These are phyloP conservation scores for Lunularia cruciata DNA, from an alignment of 225 moss, liverwort and hornwort genomes.

Conservation along the genomic window DNA sequence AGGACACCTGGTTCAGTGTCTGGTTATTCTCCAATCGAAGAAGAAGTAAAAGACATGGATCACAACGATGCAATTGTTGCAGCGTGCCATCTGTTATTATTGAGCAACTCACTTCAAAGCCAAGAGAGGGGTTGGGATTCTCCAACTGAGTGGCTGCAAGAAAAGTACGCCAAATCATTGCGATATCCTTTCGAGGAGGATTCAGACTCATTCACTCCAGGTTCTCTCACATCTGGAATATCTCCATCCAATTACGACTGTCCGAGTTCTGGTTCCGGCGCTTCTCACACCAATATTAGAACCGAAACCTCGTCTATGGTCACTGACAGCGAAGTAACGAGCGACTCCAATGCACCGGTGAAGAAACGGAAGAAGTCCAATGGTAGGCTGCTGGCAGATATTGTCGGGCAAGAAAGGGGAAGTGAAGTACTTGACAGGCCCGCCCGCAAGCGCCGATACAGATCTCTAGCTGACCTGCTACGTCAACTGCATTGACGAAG, in stretches of 20 bases:
- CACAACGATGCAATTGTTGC: slow-evolving; percentile 20
- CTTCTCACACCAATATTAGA: not conserved
- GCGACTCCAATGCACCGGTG: not conserved
- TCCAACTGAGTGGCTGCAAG: not conserved
- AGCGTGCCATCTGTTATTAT: slow-evolving; percentile 22
- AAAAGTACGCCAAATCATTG: not conserved
- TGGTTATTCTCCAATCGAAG: not conserved
- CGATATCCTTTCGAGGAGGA: slow-evolving; percentile 4
- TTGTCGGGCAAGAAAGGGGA: slow-evolving; percentile 23
- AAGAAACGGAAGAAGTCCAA: slow-evolving; percentile 12
- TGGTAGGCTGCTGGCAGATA: slow-evolving; percentile 9
- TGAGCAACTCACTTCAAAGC: slow-evolving; percentile 9
- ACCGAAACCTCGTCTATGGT: slow-evolving; percentile 14
- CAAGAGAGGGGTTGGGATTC: not conserved
- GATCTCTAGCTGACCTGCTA: slow-evolving; percentile 23
- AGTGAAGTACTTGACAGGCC: slow-evolving; percentile 23
- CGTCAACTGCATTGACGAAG: not conserved
- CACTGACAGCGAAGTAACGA: slow-evolving; percentile 18
- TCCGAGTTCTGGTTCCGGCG: not conserved
- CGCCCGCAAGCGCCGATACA: slow-evolving; percentile 31
- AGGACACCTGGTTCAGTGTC: not conserved
- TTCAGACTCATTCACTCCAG: slow-evolving; percentile 12
- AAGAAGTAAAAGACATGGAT: not conserved
- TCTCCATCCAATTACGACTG: slow-evolving; percentile 14
- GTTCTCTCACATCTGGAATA: slow-evolving; percentile 13